These are phyloP conservation scores for Shiraia bambusicola DNA, from an alignment of 2,329 filamentous ascomycete genomes.

Conservation along the genomic window DNA sequence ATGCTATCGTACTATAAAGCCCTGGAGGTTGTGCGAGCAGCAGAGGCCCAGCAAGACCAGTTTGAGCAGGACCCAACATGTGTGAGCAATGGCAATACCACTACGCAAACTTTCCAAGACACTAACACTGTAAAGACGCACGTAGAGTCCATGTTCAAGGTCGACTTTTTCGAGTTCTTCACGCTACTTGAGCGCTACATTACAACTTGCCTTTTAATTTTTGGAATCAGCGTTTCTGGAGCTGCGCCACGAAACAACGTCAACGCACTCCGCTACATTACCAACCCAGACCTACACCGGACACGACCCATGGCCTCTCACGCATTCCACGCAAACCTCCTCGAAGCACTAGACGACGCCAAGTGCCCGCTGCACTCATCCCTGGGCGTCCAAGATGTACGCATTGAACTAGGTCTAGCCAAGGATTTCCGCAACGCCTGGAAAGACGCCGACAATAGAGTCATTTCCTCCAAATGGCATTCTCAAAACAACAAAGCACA, in stretches of 20 bases:
- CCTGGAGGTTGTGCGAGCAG: constrained; percentile 24
- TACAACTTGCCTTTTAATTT: constrained; percentile 66
- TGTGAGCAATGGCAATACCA: constrained; percentile 11
- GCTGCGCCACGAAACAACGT: constrained; percentile 20
- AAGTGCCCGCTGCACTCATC: constrained; percentile 58
- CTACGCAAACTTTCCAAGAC: background rate
- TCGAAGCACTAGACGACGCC: constrained; percentile 61
- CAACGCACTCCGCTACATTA: constrained; percentile 37
- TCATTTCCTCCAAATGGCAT: constrained; percentile 4
- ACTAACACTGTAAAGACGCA: constrained; percentile 25
- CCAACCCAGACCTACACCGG: constrained; percentile 27
- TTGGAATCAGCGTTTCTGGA: constrained; percentile 55
- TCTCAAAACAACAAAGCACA: constrained; percentile 23
- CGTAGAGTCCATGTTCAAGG: constrained; percentile 65
- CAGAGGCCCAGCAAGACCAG: constrained; percentile 15
- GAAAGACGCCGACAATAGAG: constrained; percentile 64
- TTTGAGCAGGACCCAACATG: constrained; percentile 17
- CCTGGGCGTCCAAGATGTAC: constrained; percentile 58
- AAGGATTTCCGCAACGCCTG: constrained; percentile 72
- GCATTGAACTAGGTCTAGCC: constrained; percentile 61
- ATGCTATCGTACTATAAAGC: constrained; percentile 33
- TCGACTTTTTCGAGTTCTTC: constrained; percentile 78
- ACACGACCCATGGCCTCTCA: constrained; percentile 45
- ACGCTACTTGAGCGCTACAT: constrained; percentile 70
- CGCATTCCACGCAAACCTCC: constrained; percentile 69